These are phyloP conservation scores for Magnaporthiopsis rhizophila DNA, from an alignment of 2,329 filamentous ascomycete species.

Conservation along the genomic window DNA sequence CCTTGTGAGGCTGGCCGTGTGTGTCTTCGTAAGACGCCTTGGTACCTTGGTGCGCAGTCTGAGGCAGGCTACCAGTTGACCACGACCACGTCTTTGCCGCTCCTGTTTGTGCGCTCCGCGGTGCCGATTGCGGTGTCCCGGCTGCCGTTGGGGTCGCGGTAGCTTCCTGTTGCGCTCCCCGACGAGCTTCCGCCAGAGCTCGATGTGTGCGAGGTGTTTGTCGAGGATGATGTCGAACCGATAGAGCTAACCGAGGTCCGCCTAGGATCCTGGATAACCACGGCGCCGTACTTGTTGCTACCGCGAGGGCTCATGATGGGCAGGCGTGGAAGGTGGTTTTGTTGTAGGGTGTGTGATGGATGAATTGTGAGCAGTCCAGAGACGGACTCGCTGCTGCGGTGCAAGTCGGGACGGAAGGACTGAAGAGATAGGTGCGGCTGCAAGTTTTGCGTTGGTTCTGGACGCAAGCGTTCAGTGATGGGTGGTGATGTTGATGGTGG, in stretches of 20 bases:
- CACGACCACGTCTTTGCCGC: background rate
- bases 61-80: conserved; percentile 1
- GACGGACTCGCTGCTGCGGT: background rate
- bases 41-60: background rate
- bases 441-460: background rate
- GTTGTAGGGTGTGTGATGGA: background rate
- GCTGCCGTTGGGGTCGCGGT: background rate
- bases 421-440: background rate
- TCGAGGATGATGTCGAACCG: conserved; percentile 1
- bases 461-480: background rate
- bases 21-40: too few species aligned
- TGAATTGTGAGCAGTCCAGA: too few species aligned
- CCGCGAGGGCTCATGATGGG: conserved; percentile 2
- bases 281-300: conserved; percentile 6
- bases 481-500: background rate
- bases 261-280: conserved; percentile 1
- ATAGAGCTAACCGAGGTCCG: conserved; percentile 5
- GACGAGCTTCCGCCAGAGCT: conserved; percentile 1
- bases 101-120: background rate
- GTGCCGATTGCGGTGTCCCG: background rate
- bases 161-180: background rate
- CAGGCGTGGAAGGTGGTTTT: background rate
- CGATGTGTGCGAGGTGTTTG: background rate
- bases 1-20: background rate
- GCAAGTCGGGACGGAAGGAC: background rate